Evolutionary conservation across 2,329 filamentous ascomycete genomes (phyloP).

Genomic region (Monosporascus sp.): DNA sequence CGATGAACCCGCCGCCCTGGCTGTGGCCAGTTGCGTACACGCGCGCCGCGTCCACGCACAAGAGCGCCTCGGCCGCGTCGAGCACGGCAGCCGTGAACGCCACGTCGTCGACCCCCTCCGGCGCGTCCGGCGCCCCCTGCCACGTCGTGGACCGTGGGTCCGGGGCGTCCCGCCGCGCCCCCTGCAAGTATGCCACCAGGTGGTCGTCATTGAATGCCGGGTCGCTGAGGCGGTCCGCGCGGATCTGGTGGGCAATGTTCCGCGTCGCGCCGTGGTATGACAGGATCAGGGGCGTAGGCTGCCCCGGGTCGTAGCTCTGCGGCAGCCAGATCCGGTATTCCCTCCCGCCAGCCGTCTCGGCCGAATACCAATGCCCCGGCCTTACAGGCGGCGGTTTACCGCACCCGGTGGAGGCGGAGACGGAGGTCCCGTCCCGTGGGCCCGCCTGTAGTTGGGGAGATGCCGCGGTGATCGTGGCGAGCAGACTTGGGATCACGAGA

Average conservation of each 20-base stretch:
- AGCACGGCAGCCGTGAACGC: slow-evolving; percentile 38
- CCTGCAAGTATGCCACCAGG: slow-evolving; percentile 39
- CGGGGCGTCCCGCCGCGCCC: slow-evolving; percentile 13
- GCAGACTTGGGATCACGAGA: background rate
- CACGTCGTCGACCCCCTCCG: slow-evolving; percentile 31
- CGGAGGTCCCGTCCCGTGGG: background rate
- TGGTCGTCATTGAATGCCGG: slow-evolving; percentile 35
- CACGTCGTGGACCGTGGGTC: slow-evolving; percentile 24
- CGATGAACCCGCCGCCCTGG: slow-evolving; percentile 48
- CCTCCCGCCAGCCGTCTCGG: background rate
- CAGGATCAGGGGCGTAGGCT: slow-evolving; percentile 35
- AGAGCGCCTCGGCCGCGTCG: slow-evolving; percentile 28
- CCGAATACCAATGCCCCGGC: background rate
- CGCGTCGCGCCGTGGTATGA: slow-evolving; percentile 41
- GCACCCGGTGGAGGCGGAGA: background rate
- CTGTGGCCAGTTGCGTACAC: slow-evolving; percentile 46
- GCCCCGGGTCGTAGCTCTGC: slow-evolving; percentile 27
- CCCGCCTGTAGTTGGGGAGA: background rate
- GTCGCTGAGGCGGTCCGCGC: slow-evolving; percentile 39
- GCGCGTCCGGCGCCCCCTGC: slow-evolving; percentile 34
- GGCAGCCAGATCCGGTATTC: background rate
- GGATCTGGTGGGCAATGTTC: slow-evolving; percentile 30
- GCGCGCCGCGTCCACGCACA: slow-evolving; percentile 38
- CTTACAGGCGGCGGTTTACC: background rate
- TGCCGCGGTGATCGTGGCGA: background rate